Evolutionary conservation across 257 asterid genomes (phyloP).

Genomic region (Gentiana straminea): DNA sequence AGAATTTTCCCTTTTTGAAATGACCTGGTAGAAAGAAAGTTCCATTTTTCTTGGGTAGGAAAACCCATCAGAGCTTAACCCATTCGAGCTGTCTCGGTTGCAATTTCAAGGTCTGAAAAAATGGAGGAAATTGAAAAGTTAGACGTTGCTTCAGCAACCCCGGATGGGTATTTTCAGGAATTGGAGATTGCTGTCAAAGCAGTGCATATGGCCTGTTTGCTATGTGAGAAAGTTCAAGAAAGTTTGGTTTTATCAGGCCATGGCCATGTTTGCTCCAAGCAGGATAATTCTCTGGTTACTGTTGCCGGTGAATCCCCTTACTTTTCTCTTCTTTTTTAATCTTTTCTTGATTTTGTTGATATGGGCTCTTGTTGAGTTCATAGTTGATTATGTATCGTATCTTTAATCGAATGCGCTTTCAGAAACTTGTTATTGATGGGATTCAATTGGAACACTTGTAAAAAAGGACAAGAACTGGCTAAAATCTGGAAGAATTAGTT

Average conservation of each 20-base stretch:
- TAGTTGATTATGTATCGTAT: neutral
- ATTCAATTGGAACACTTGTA: too few relatives aligned
- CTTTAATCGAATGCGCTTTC: neutral
- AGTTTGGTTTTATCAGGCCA: slow-evolving; percentile 23
- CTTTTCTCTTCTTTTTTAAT: neutral
- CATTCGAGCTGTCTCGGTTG: slow-evolving; percentile 8
- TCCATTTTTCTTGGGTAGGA: too few relatives aligned
- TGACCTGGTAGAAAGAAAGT: too few relatives aligned
- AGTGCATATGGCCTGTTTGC: slow-evolving; percentile 70
- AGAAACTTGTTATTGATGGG: neutral
- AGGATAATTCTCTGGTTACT: slow-evolving; percentile 72
- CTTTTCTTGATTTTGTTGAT: neutral
- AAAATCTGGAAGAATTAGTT: too few relatives aligned
- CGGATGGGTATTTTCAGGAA: slow-evolving; percentile 27
- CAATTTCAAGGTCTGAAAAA: slow-evolving; percentile 17
- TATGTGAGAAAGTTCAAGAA: slow-evolving; percentile 52
- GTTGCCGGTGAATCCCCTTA: slow-evolving; percentile 44
- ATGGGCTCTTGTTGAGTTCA: slow-evolving; percentile 2
- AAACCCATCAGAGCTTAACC: slow-evolving; percentile 5
- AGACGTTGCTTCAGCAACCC: slow-evolving; percentile 15
- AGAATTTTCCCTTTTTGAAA: too few relatives aligned
- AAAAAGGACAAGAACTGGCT: too few relatives aligned
- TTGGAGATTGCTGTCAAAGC: slow-evolving; percentile 71
- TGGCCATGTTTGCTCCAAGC: slow-evolving; percentile 46
- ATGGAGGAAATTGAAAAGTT: slow-evolving; percentile 22